Conservation (phyloP, 352 stramenopile species). For the Pythium insidiosum region DNA sequence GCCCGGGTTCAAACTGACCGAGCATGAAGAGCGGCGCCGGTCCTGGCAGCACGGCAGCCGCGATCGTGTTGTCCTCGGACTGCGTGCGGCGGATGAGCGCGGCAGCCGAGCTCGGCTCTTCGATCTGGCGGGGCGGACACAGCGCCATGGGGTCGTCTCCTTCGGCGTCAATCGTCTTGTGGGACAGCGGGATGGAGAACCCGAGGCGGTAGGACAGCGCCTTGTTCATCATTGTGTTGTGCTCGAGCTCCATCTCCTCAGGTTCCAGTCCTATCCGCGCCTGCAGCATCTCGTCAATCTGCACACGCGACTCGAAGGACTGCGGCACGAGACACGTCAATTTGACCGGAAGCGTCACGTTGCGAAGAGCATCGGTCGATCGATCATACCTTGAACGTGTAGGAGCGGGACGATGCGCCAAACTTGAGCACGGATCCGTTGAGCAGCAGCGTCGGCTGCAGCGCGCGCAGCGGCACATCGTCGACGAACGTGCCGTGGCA, state of each 20-base stretch:
- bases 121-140: constrained; percentile 12
- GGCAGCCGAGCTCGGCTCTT: neutral
- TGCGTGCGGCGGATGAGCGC: constrained; percentile 11
- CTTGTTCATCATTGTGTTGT: constrained; percentile 78
- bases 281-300: constrained; percentile 56
- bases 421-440: constrained; percentile 66
- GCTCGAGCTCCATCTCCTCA: constrained; percentile 55
- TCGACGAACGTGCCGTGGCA: constrained; percentile 77
- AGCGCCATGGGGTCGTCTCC: constrained; percentile 34
- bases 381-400: constrained; percentile 54
- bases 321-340: neutral
- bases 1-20: constrained; percentile 5
- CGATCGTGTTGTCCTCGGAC: constrained; percentile 10
- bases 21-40: neutral
- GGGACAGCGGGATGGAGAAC: constrained; percentile 37
- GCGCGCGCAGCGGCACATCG: constrained; percentile 36
- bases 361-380: no score
- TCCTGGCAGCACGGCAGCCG: neutral
- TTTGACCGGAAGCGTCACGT: no score
- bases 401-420: constrained; percentile 66
- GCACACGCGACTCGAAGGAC: constrained; percentile 63
- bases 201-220: constrained; percentile 72
- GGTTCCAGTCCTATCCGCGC: constrained; percentile 37
- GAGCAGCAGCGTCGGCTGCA: constrained; percentile 63
- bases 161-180: constrained; percentile 16